Evolutionary conservation across 495 filamentous ascomycete genomes (phyloP).

Genomic region (Aspergillus cavernicola): DNA sequence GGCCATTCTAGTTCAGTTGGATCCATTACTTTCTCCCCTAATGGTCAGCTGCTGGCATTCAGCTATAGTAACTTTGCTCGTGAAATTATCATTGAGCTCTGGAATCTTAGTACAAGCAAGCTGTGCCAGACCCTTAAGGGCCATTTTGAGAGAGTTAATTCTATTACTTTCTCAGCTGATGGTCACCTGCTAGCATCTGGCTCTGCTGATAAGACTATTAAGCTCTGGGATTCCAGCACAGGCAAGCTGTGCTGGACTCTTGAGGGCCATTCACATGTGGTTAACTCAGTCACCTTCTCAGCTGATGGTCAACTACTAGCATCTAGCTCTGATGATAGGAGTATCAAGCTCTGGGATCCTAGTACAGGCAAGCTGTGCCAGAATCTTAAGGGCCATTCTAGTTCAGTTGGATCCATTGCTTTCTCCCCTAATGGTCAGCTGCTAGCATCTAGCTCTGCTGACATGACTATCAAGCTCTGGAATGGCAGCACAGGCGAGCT

Average conservation of each 20-base stretch:
- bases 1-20: background rate
- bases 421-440: background rate
- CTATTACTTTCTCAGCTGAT: background rate
- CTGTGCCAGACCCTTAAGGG: background rate
- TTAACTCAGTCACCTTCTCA: background rate
- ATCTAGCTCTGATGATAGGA: constrained; percentile 18
- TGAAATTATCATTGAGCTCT: too few relatives aligned
- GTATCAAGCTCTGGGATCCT: constrained; percentile 14
- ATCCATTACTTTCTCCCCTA: background rate
- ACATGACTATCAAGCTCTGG: constrained; percentile 34
- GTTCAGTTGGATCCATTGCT: background rate
- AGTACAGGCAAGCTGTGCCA: background rate
- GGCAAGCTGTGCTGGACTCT: background rate
- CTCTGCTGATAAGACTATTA: constrained; percentile 17
- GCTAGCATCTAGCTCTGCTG: constrained; percentile 14
- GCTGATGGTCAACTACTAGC: background rate
- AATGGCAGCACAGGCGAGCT: background rate
- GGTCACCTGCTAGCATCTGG: constrained; percentile 1
- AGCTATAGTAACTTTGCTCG: too few relatives aligned
- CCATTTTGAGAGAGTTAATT: background rate
- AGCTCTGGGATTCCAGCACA: constrained; percentile 3
- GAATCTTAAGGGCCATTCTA: background rate
- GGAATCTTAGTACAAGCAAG: background rate
- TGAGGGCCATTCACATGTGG: background rate
- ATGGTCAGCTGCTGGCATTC: too few relatives aligned